Conservation (phyloP, 2,329 filamentous ascomycete species). For the Phialemoniopsis sp. region DNA sequence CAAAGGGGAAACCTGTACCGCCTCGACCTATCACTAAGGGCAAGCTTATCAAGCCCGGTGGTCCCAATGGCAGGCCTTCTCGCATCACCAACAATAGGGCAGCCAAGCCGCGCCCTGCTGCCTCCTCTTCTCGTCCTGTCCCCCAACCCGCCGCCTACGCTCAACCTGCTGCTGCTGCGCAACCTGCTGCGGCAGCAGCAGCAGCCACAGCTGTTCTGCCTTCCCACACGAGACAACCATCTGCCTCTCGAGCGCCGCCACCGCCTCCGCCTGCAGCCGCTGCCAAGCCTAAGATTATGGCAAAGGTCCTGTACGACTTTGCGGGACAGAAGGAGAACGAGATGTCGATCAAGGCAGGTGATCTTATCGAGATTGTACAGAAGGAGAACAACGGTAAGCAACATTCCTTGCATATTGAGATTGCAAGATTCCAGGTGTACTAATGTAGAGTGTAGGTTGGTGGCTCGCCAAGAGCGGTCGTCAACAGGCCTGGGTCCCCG, state of each 20-base stretch:
- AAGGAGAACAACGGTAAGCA: constrained; percentile 89
- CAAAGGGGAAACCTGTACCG: constrained; percentile 79
- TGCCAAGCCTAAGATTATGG: constrained; percentile 68
- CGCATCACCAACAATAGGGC: constrained; percentile 55
- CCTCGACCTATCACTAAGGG: constrained; percentile 89
- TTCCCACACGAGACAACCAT: constrained; percentile 9
- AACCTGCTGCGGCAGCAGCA: constrained; percentile 7
- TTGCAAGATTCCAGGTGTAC: background rate
- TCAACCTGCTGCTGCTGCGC: constrained; percentile 5
- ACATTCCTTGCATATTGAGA: background rate
- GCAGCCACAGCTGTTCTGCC: constrained; percentile 1
- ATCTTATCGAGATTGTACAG: constrained; percentile 84
- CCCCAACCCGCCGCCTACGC: constrained; percentile 16
- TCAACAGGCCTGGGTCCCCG: constrained; percentile 89
- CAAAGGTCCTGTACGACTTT: constrained; percentile 92
- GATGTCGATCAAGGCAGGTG: constrained; percentile 72
- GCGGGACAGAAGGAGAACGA: constrained; percentile 80
- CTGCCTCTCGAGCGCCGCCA: constrained; percentile 52
- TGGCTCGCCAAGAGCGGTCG: constrained; percentile 77
- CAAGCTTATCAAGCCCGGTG: constrained; percentile 86
- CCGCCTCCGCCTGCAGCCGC: constrained; percentile 66
- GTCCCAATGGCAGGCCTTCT: constrained; percentile 76
- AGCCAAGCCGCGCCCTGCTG: constrained; percentile 37
- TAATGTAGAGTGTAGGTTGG: constrained; percentile 64
- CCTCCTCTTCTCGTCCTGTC: constrained; percentile 17